Evolutionary conservation across 345 rosid genomes (phyloP), one percentile per base, ranked within the genome.

Genomic region (Sonneratia caseolaris): DNA sequence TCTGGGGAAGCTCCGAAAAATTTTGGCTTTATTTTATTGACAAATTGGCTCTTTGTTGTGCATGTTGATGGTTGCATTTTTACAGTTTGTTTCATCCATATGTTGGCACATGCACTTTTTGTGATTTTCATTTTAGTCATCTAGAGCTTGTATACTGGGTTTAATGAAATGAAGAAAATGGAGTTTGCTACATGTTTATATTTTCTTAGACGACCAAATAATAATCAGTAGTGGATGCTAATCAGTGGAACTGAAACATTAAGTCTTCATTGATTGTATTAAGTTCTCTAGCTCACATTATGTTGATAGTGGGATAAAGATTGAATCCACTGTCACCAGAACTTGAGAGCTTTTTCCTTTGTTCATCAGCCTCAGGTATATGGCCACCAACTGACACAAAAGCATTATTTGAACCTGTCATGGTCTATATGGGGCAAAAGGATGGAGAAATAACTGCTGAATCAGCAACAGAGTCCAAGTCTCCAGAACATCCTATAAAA

Each of bases 351-450:
- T 68, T 61, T 24, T 71, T 2, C 11, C 42, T 62, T 66, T 77
- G 51, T 68, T 42, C 70, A 47, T 24, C 80, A 83, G 88, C 86
- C 76, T 85, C 91, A 14, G 91, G 89, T 74, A 72, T 84, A 76
- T 89, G 97, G 97, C 82, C 87, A 69, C 76, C 86, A 18, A 53
- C 78, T 42, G 88, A 82, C 73, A 72, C 81, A 70, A 86, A 84
- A 67, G 73, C 83, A 55, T 81, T 84, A 37, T 81, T 84, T 72
- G 78, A 84, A 70, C 90, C 96, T 69, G 90, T 89, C 38, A 85
- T 91, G 87, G 64, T 93, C 74, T 88, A 91, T 81, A 85, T 86
- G 85, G 97, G 98, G 69, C 86, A 88, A 42, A 85, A 74, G 74
- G 77, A 80, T 70, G 97, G 83, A 77, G 98, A 85, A 43, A 73